Percentiles rank a stretch among this genome's conserved stretches.
These are phyloP conservation scores for Clonostachys byssicola DNA, from an alignment of 2,329 filamentous ascomycete species.

Conservation along the genomic window DNA sequence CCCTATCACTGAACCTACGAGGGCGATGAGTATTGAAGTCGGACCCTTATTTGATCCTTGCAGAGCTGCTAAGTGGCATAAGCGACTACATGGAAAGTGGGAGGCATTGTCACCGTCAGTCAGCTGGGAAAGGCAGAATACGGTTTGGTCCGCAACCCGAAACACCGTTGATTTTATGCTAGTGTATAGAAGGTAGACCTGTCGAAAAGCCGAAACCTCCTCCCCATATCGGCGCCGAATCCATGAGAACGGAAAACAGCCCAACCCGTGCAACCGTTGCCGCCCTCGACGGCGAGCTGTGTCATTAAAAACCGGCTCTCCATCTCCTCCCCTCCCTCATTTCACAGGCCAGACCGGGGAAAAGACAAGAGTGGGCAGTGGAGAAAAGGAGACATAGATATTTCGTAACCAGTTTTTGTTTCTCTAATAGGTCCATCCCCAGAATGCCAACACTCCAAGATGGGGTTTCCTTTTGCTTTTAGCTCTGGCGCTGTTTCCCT, in stretches of 20 bases:
- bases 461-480: too few relatives aligned
- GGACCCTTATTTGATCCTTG: too few relatives aligned
- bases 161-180: slow-evolving; percentile 38
- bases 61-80: too few relatives aligned
- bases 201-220: slow-evolving; percentile 1
- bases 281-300: too few relatives aligned
- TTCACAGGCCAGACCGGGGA: background rate
- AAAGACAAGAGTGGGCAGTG: background rate
- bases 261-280: background rate
- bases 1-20: too few relatives aligned
- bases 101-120: too few relatives aligned
- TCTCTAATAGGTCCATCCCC: too few relatives aligned
- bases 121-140: background rate
- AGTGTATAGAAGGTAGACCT: slow-evolving; percentile 24
- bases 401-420: too few relatives aligned
- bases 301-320: background rate
- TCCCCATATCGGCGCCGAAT: slow-evolving; percentile 2
- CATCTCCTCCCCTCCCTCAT: background rate
- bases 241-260: background rate
- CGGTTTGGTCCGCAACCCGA: slow-evolving; percentile 30
- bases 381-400: background rate
- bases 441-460: too few relatives aligned
- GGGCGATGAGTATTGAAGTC: too few relatives aligned
- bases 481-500: too few relatives aligned
- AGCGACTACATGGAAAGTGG: too few relatives aligned